Percentiles rank a stretch among this genome's conserved stretches.
These are phyloP conservation scores for Earliella scabrosa DNA, from an alignment of 1,284 basidiomycete species.

Conservation along the genomic window DNA sequence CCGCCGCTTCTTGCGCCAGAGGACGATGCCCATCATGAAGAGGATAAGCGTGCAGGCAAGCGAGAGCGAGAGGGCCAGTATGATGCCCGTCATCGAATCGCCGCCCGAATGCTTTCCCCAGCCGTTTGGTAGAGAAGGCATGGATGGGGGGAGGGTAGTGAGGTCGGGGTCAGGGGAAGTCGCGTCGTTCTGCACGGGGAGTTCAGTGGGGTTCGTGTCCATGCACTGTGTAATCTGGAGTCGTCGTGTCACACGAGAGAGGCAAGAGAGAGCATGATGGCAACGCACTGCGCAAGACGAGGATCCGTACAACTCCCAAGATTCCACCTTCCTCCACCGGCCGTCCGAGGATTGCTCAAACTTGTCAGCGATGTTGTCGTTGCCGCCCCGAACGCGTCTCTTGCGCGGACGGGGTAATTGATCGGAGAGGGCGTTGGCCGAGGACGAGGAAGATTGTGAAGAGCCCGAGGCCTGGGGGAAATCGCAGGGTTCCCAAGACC, in stretches of 20 bases:
- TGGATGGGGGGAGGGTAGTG: conserved; percentile 5
- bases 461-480: conserved; percentile 8
- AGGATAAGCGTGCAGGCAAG: conserved; percentile 62
- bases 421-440: conserved; percentile 10
- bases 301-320: conserved; percentile 67
- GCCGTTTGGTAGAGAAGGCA: conserved; percentile 44
- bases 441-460: neutral
- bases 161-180: conserved; percentile 2
- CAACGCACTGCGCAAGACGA: conserved; percentile 49
- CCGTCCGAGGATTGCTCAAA: conserved; percentile 61
- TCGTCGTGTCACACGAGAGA: conserved; percentile 10
- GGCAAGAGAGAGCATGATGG: neutral
- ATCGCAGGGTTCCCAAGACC: conserved; percentile 19
- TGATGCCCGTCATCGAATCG: conserved; percentile 48
- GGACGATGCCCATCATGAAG: conserved; percentile 39
- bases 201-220: conserved; percentile 20
- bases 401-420: conserved; percentile 9
- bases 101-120: conserved; percentile 44
- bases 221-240: conserved; percentile 18
- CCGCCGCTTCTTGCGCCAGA: conserved; percentile 53
- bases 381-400: conserved; percentile 6
- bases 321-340: conserved; percentile 59
- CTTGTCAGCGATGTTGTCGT: conserved; percentile 52
- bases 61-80: conserved; percentile 50
- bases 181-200: conserved; percentile 21